Conservation (phyloP, 2,329 filamentous ascomycete genomes). For the Clarireedia hainanense region DNA sequence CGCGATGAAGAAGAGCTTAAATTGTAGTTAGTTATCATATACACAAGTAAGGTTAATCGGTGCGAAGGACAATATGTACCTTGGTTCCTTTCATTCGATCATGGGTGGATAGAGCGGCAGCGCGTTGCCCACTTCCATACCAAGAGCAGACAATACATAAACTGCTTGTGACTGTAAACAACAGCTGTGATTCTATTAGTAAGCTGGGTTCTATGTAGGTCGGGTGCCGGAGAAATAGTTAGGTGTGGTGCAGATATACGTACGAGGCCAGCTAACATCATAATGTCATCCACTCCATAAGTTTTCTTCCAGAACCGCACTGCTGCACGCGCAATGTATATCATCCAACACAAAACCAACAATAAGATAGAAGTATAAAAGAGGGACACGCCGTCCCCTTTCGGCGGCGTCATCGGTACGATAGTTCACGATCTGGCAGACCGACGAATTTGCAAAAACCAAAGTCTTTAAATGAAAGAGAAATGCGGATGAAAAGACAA, state of each 20-base stretch:
- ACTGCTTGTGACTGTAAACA: constrained; percentile 2
- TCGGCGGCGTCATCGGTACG: too few relatives aligned
- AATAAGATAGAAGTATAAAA: constrained; percentile 23
- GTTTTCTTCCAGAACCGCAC: constrained; percentile 24
- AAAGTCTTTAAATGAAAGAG: too few relatives aligned
- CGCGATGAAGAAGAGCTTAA: constrained; percentile 32
- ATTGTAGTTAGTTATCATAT: constrained; percentile 4
- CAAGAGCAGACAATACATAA: constrained; percentile 25
- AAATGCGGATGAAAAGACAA: too few relatives aligned
- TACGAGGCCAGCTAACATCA: constrained; percentile 26
- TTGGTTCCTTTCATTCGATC: constrained; percentile 20
- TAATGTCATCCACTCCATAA: constrained; percentile 23
- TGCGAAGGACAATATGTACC: constrained; percentile 9
- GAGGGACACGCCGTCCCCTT: constrained; percentile 22
- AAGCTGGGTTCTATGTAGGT: background rate
- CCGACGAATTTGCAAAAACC: too few relatives aligned
- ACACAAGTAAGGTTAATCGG: background rate
- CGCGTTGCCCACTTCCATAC: constrained; percentile 24
- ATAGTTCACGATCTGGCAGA: too few relatives aligned
- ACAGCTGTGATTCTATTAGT: background rate
- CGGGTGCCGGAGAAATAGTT: background rate
- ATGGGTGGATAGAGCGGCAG: constrained; percentile 10
- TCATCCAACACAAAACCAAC: constrained; percentile 21
- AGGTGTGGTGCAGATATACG: constrained; percentile 3
- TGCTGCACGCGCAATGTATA: constrained; percentile 16